Base-by-base conservation (phyloP, 164 flowering plant species). In the Sedum album region DNA sequence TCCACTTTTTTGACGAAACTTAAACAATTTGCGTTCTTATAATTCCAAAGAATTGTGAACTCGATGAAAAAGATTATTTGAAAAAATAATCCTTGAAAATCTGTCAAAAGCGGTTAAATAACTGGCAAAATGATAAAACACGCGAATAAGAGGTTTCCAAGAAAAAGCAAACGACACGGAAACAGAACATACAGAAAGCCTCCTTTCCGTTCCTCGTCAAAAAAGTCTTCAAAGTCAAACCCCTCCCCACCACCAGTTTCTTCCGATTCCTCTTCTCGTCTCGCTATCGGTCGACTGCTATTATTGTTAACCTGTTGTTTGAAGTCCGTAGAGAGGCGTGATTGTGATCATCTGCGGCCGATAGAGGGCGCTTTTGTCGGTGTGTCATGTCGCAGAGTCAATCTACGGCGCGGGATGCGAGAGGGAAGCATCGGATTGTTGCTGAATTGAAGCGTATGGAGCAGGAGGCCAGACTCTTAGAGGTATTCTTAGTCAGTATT, bases 401-500 rank as follows among this genome's bases (percentile, higher is more conserved):
- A 6, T 66, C 66, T 5, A 53, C 64, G 33, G 64, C 60, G 3
- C 26, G 66, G 25, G 85, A 83, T 70, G 70, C 74, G 42, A 61
- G 82, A 39, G 87, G 85, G 21, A 84, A 78, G 77, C 84, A 82
- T 72, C 79, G 85, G 74, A 72, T 84, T 71, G 72, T 77, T 11
- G 87, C 87, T 0, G 82, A 82, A 65, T 73, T 82, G 44, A 82
- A 80, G 72, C 87, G 82, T 20, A 75, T 82, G 17, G 87, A 84
- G 61, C 87, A 80, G 68, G 87, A 84, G 69, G 30, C 77, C 31
- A 73, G 66, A 38, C 76, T 68, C 71, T 65, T 82, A 30, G 76
- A 82, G 87, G 85, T 82, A n/a, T n/a, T n/a, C n/a, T n/a, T n/a
- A n/a, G n/a, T n/a, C n/a, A n/a, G n/a, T 7, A 28, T 69, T 21